Evolutionary conservation across 2,329 filamentous ascomycete genomes (phyloP).

Genomic region (Arachnomyces sp.): DNA sequence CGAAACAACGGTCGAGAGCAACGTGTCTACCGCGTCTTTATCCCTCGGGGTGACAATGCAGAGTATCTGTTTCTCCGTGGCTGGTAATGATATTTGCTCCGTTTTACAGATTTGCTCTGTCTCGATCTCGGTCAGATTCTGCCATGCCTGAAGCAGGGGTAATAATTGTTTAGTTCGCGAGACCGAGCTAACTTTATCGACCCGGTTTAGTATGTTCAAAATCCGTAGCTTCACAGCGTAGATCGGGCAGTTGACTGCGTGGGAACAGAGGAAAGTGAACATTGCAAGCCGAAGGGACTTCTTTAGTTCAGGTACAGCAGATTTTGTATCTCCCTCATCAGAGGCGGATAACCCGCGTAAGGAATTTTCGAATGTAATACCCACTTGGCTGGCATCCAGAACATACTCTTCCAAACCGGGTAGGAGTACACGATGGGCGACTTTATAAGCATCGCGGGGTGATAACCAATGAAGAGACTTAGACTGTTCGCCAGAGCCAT

Average conservation of each 20-base stretch:
- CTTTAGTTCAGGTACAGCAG: slow-evolving; percentile 46
- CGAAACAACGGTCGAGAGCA: slow-evolving; percentile 45
- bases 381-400: slow-evolving; percentile 66
- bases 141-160: slow-evolving; percentile 67
- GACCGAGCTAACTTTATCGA: slow-evolving; percentile 64
- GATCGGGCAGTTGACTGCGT: slow-evolving; percentile 62
- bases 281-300: slow-evolving; percentile 58
- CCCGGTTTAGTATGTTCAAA: slow-evolving; percentile 62
- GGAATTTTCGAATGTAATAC: slow-evolving; percentile 53
- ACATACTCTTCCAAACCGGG: slow-evolving; percentile 78
- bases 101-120: slow-evolving; percentile 43
- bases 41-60: slow-evolving; percentile 49
- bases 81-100: slow-evolving; percentile 41
- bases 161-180: slow-evolving; percentile 68
- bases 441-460: slow-evolving; percentile 49
- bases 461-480: slow-evolving; percentile 51
- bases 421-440: slow-evolving; percentile 61
- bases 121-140: slow-evolving; percentile 46
- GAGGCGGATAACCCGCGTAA: slow-evolving; percentile 45
- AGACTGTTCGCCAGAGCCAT: slow-evolving; percentile 48
- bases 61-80: slow-evolving; percentile 48
- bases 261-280: slow-evolving; percentile 65
- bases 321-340: slow-evolving; percentile 32
- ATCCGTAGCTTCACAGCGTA: slow-evolving; percentile 63
- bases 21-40: slow-evolving; percentile 48